Base-by-base conservation (phyloP, 1,139 yeast species). In the Pneumocystis canis region DNA sequence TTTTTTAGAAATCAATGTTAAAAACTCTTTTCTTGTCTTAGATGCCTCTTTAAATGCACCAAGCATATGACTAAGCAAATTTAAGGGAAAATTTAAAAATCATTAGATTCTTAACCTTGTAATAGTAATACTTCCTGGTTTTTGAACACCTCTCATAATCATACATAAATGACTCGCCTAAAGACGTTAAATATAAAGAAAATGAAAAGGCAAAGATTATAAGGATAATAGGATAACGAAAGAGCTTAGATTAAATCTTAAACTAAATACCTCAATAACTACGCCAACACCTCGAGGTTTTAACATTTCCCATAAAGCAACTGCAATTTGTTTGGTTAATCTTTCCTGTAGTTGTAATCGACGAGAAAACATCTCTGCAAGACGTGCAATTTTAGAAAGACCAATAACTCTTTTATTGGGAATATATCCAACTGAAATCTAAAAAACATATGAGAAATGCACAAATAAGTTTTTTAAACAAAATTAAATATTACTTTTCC, bases 121-220 rank as follows among this genome's bases (percentile, higher is more conserved):
- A 59, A 92, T 84, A 2, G 99, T 92, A 33, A 88, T 82, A 28
- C 96, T 86, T 1, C 97, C 97, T 0, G 96, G 84, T 75, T 92
- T 94, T 73, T 92, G 97, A 31, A 92, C 89, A 61, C 99, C 99
- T 72, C 99, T 82, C 74, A 95, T 89, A 39, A 90, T 97, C 99
- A 92, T 92, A 75, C 99, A 92, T 98, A 94, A 92, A 73, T 92
- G 99, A 9, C 94, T 83, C 33, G 97, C 97, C 54, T 47, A 47
- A 47, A 41, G 25, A 25, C 14, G n/a, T 18, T 47, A 47, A 25
- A n/a, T 16, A 41, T 35, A 18, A 20, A 20, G 14, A 25, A 11
- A 37, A 9, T 7, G 14, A 37, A 18, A 16, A 37, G 16, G 14
- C 16, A 25, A 4, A 47, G n/a, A 11, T 25, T 25, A 11, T 11